Conservation (phyloP, 2,329 filamentous ascomycete species). For the Biscogniauxia marginata region DNA sequence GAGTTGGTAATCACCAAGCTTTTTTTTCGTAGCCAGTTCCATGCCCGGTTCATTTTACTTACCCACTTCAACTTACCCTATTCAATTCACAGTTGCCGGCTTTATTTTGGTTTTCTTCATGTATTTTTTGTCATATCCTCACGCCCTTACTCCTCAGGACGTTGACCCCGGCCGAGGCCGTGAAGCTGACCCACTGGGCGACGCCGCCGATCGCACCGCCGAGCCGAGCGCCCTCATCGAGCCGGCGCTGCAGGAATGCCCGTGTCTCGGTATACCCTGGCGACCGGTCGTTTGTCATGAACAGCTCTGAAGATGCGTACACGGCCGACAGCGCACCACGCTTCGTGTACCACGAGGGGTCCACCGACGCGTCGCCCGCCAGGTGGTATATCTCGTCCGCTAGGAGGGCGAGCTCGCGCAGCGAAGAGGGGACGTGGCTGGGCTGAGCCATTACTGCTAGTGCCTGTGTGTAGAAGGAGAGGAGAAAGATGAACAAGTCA, state of each 20-base stretch:
- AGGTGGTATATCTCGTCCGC: constrained; percentile 93
- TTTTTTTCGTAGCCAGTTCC: background rate
- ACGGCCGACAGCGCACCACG: constrained; percentile 55
- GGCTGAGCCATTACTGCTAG: constrained; percentile 88
- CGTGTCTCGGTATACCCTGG: constrained; percentile 73
- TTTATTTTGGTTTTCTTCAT: constrained; percentile 20
- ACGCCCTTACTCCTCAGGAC: constrained; percentile 84
- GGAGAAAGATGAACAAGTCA: constrained; percentile 1
- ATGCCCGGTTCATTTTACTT: background rate
- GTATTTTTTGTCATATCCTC: constrained; percentile 56
- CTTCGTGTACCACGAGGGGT: constrained; percentile 81
- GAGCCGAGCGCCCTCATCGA: constrained; percentile 66
- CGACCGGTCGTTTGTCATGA: constrained; percentile 88
- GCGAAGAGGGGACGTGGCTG: constrained; percentile 69
- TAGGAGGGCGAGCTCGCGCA: constrained; percentile 76
- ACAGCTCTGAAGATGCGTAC: constrained; percentile 77
- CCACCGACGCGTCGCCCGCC: constrained; percentile 77
- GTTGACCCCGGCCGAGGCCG: constrained; percentile 73
- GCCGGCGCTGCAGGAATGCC: constrained; percentile 72
- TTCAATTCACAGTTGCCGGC: background rate
- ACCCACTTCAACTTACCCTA: background rate
- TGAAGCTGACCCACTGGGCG: constrained; percentile 79
- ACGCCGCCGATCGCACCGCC: constrained; percentile 63
- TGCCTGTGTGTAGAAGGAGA: constrained; percentile 53
- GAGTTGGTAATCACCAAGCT: no score